phyloP scores from a whole-genome alignment of 1,139 yeast genomes.

The Scheffersomyces parashehatae region DNA sequence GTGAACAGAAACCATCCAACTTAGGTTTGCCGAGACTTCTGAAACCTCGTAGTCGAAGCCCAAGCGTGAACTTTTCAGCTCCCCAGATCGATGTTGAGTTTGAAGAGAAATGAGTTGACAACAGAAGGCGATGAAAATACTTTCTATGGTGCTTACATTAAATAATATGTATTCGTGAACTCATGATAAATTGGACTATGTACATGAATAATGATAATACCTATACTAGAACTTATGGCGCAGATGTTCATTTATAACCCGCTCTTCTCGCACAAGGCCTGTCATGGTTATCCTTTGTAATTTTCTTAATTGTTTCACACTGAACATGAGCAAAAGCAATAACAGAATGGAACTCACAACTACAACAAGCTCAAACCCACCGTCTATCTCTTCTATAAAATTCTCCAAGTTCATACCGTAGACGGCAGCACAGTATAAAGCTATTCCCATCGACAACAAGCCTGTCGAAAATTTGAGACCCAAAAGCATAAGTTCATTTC shows the following conservation, averaged over 20 bases:
- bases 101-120: slow-evolving; percentile 13
- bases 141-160: too few species aligned
- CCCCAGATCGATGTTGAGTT: slow-evolving; percentile 35
- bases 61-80: slow-evolving; percentile 28
- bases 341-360: slow-evolving; percentile 28
- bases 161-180: too few species aligned
- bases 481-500: slow-evolving; percentile 49
- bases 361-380: slow-evolving; percentile 39
- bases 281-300: slow-evolving; percentile 47
- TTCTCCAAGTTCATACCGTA: slow-evolving; percentile 48
- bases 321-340: slow-evolving; percentile 24
- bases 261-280: slow-evolving; percentile 26
- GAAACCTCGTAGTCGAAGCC: slow-evolving; percentile 12
- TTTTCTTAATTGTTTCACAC: slow-evolving; percentile 31
- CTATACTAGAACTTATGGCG: too few species aligned
- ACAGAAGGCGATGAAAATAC: too few species aligned
- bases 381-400: slow-evolving; percentile 34
- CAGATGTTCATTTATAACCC: background rate
- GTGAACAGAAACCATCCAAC: background rate
- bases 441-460: slow-evolving; percentile 40
- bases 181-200: too few species aligned
- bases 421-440: slow-evolving; percentile 41
- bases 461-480: slow-evolving; percentile 47
- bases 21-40: background rate
- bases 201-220: too few species aligned